Evolutionary conservation across 768 basidiomycete genomes (phyloP), one percentile per base, ranked within the genome.

Genomic region (Imleria badia): DNA sequence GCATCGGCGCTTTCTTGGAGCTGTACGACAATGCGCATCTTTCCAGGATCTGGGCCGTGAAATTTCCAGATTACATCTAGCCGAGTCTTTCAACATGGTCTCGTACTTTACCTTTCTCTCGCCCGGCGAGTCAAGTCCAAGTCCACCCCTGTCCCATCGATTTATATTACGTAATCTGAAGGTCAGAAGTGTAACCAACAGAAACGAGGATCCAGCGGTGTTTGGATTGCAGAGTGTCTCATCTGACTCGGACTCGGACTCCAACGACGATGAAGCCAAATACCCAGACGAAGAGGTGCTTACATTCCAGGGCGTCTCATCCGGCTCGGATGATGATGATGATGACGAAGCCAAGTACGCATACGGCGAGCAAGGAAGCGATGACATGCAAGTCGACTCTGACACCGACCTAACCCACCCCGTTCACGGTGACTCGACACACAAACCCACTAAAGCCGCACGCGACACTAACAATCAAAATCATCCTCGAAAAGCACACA

Each of bases 191-290:
- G n/a, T n/a, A n/a, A n/a, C n/a, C n/a, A n/a, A n/a, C n/a, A 75
- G 73, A 23, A 82, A 75, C 15, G 84, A 85, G 14, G 88, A 93
- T n/a, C n/a, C n/a, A 23, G 90, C 94, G 66, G 88, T 94, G n/a
- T 89, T 94, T 62, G 81, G 82, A 9, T 67, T 91, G 56, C 78
- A 81, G 47, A 85, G 84, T 20, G 60, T 92, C 54, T 75, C 79
- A 11, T 55, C 53, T 14, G 40, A 47, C 45, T 46, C 45, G 39
- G n/a, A n/a, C n/a, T n/a, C n/a, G n/a, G 52, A 42, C 34, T 48
- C 50, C 52, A 11, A 42, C n/a, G 73, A 79, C 10, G 77, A 79
- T 12, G 78, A 78, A 0, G 76, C 76, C 4, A 75, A 75, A 15
- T 64, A 71, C 30, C 58, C 62, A 31, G 58, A 63, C 43, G 59